Evolutionary conservation across 2,329 filamentous ascomycete genomes (phyloP), one percentile per base, ranked within the genome.

Genomic region (Verticillium longisporum): DNA sequence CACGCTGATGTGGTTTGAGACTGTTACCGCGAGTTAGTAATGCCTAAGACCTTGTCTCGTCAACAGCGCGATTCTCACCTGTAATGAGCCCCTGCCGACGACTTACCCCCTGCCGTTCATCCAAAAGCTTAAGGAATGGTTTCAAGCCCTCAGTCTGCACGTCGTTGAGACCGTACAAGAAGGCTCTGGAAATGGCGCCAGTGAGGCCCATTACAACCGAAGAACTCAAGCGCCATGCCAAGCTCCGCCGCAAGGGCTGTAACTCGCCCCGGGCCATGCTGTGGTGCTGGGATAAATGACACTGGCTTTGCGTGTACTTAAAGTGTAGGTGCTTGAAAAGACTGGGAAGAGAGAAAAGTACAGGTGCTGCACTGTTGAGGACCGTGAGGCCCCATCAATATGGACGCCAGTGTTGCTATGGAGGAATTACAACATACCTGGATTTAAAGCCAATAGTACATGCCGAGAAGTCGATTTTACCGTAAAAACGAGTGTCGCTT

Each of bases 1-100:
- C 90, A 96, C 88, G 73, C 89, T 92, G 66, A 92, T 84, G 78
- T 96, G 92, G 74, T 96, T 96, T 57, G 90, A 94, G 38, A 95
- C 91, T 92, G 68, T n/a, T n/a, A 15, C 11, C 34, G 61, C 13
- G 5, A 6, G 15, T 55, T 34, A 55, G 26, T 1, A 2, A 33
- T 55, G 26, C 4, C 9, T 15, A n/a, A 2, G 5, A 7, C 15
- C 7, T 32, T 13, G 26, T 6, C 26, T 15, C 4, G 26, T 33
- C 26, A n/a, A 33, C 26, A 11, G n/a, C 11, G 32, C n/a, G 54
- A 26, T 33, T 4, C 54, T 33, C 61, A 66, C 60, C 91, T 66
- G 94, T 98, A 63, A 98, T 81, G 63, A 98, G 81, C 18, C 94
- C 95, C 68, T 88, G 84, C 61, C 88, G 79, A 65, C 92, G 86